Percentiles rank a stretch among this genome's conserved stretches.
phyloP scores from a whole-genome alignment of 129 eudicot species.

The Arctium minus region DNA sequence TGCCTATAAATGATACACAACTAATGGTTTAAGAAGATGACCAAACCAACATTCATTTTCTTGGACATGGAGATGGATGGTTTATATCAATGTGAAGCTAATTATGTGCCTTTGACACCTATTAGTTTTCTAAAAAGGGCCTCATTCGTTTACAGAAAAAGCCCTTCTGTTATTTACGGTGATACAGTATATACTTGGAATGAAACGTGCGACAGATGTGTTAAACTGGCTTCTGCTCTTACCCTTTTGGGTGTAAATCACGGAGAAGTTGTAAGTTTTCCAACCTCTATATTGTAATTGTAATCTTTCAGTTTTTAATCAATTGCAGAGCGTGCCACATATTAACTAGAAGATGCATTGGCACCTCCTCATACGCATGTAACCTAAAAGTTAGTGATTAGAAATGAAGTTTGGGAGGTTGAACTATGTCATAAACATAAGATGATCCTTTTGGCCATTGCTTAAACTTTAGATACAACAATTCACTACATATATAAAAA shows the following conservation, averaged over 20 bases:
- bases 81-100: slow-evolving; percentile 36
- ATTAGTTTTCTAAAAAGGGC: slow-evolving; percentile 58
- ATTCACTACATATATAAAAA: neutral
- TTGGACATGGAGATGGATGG: slow-evolving; percentile 34
- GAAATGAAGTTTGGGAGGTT: too few species aligned
- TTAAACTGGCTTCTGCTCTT: slow-evolving; percentile 51
- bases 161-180: slow-evolving; percentile 36
- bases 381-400: too few species aligned
- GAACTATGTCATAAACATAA: too few species aligned
- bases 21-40: neutral
- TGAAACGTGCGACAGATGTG: slow-evolving; percentile 41
- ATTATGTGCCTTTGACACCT: slow-evolving; percentile 48
- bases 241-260: slow-evolving; percentile 20
- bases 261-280: slow-evolving; percentile 42
- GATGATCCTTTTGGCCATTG: too few species aligned
- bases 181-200: slow-evolving; percentile 36
- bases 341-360: neutral
- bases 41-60: slow-evolving; percentile 3
- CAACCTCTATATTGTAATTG: neutral
- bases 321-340: neutral
- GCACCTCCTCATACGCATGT: too few species aligned
- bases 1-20: slow-evolving; percentile 15
- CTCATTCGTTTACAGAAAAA: slow-evolving; percentile 31
- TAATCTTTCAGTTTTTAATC: neutral
- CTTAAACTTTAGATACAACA: neutral